phyloP scores from a whole-genome alignment of 148 eudicot genomes.

The Hydrangea macrophylla region DNA sequence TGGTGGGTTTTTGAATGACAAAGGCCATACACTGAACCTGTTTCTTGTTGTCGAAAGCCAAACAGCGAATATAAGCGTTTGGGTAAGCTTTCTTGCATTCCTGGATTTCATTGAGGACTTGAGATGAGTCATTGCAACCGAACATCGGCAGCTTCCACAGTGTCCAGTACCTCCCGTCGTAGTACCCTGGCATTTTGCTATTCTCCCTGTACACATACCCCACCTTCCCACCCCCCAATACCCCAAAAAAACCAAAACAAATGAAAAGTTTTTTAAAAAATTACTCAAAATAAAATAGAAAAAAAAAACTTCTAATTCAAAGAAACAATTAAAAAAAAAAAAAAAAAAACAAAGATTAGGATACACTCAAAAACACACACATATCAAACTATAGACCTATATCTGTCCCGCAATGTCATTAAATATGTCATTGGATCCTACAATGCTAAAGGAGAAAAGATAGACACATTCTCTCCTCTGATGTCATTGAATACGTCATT shows the following conservation, averaged over 20 bases:
- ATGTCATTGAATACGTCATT: too few relatives aligned
- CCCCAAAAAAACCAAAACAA: too few relatives aligned
- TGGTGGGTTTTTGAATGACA: constrained; percentile 37
- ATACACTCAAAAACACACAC: too few relatives aligned
- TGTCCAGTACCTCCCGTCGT: constrained; percentile 42
- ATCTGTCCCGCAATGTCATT: too few relatives aligned
- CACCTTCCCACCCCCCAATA: too few relatives aligned
- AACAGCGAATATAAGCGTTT: constrained; percentile 39
- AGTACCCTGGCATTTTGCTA: constrained; percentile 30
- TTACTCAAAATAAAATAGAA: too few relatives aligned
- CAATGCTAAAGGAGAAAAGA: too few relatives aligned
- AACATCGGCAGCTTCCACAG: constrained; percentile 51
- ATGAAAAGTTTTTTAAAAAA: too few relatives aligned
- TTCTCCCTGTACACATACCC: constrained; percentile 30
- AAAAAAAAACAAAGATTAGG: background rate
- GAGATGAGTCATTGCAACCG: constrained; percentile 39
- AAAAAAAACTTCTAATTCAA: too few relatives aligned
- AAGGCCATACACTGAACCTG: constrained; percentile 48
- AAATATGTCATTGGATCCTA: too few relatives aligned
- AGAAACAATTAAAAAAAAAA: background rate
- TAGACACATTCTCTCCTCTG: too few relatives aligned
- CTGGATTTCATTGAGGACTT: constrained; percentile 35
- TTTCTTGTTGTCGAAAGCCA: constrained; percentile 43
- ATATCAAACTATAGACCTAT: too few relatives aligned
- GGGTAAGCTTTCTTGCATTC: constrained; percentile 46